phyloP scores from a whole-genome alignment of 352 stramenopile genomes.

The Phytopythium ostracodes region DNA sequence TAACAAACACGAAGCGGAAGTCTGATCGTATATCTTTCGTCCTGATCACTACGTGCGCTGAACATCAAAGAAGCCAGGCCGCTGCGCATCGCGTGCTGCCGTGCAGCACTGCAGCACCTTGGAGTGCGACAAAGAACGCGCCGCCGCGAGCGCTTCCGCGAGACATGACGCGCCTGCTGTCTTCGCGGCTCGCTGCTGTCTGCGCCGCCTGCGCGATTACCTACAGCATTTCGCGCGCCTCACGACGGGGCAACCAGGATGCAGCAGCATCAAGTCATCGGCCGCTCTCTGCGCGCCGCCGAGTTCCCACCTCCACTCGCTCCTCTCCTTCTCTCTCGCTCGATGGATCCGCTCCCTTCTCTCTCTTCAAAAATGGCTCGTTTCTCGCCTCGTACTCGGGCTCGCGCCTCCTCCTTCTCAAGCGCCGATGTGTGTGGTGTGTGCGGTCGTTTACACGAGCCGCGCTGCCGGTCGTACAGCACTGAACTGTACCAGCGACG shows the following conservation, averaged over 20 bases:
- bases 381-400: background rate
- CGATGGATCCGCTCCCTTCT: background rate
- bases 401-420: background rate
- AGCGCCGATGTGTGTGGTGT: background rate
- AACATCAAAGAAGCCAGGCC: slow-evolving; percentile 1
- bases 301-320: slow-evolving; percentile 5
- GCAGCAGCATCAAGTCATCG: background rate
- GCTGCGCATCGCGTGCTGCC: background rate
- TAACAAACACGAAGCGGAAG: background rate
- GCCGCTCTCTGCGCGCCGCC: slow-evolving; percentile 4
- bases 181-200: background rate
- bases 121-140: slow-evolving; percentile 1
- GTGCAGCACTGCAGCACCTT: no score
- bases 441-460: background rate
- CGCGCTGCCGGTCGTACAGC: background rate
- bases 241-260: background rate
- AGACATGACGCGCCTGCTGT: background rate
- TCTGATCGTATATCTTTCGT: background rate
- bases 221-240: background rate
- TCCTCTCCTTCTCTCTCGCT: background rate
- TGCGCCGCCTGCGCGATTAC: background rate
- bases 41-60: background rate
- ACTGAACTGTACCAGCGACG: no score
- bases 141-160: background rate
- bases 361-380: slow-evolving; percentile 8